A percentile compares a stretch with the other conserved stretches of the same genome.
phyloP scores from a whole-genome alignment of 371 early-diverging fungal genomes.

The Lichtheimia ornata region DNA sequence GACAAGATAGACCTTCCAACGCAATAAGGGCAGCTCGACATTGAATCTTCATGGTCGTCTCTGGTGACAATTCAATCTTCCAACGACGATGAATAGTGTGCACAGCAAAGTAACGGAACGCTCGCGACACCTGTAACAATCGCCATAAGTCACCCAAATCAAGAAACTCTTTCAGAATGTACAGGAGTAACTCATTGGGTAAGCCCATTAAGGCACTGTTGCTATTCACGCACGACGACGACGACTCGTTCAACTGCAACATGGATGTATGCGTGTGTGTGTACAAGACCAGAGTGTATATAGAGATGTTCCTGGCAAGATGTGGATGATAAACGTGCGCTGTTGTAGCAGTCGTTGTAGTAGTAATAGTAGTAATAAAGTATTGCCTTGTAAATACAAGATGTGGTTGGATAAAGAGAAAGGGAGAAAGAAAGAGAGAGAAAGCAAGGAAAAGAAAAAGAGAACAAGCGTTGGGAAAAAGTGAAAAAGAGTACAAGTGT shows the following conservation, averaged over 20 bases:
- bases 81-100: slow-evolving; percentile 36
- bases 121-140: slow-evolving; percentile 31
- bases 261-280: not conserved
- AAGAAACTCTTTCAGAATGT: slow-evolving; percentile 36
- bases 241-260: slow-evolving; percentile 2
- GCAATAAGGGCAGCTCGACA: slow-evolving; percentile 43
- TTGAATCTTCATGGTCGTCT: slow-evolving; percentile 37
- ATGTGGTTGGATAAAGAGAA: not conserved
- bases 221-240: not conserved
- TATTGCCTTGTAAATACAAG: not conserved
- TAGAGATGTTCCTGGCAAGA: not conserved
- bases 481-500: too few species aligned
- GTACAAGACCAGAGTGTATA: not conserved
- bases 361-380: not conserved
- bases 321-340: not conserved
- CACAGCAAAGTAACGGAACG: slow-evolving; percentile 31
- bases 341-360: not conserved
- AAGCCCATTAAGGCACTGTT: slow-evolving; percentile 23
- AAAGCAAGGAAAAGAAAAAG: not conserved
- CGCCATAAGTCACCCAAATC: slow-evolving; percentile 40
- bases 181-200: slow-evolving; percentile 43
- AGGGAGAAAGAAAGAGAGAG: not conserved
- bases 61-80: slow-evolving; percentile 38
- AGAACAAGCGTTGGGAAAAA: not conserved
- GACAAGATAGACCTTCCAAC: slow-evolving; percentile 30